phyloP scores from a whole-genome alignment of 129 eudicot species.

The Chrysanthemum makinoi region DNA sequence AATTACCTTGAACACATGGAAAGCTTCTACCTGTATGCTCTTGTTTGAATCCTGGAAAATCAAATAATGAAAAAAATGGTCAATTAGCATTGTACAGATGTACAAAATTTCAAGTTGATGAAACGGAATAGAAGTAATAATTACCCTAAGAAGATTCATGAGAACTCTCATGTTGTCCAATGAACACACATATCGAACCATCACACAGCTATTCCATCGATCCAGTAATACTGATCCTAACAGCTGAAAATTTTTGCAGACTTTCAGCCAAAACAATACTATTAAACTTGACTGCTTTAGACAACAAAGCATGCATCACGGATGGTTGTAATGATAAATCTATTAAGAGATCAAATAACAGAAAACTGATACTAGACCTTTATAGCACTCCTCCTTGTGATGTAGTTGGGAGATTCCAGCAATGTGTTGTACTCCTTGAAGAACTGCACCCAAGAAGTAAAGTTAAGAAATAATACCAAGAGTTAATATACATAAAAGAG shows the following conservation, averaged over 20 bases:
- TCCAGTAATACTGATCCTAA: slow-evolving; percentile 81
- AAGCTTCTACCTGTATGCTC: slow-evolving; percentile 56
- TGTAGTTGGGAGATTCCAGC: slow-evolving; percentile 69
- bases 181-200: slow-evolving; percentile 81
- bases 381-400: slow-evolving; percentile 74
- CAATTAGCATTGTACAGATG: not conserved
- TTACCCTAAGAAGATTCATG: slow-evolving; percentile 96
- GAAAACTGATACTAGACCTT: slow-evolving; percentile 41
- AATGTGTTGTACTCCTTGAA: slow-evolving; percentile 49
- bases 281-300: not conserved
- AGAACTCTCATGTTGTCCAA: slow-evolving; percentile 83
- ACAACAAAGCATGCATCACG: not conserved
- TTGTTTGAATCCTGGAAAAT: slow-evolving; percentile 49
- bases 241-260: slow-evolving; percentile 44
- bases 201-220: slow-evolving; percentile 72
- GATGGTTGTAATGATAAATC: not conserved
- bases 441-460: not conserved
- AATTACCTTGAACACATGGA: slow-evolving; percentile 62
- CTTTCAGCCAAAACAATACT: slow-evolving; percentile 8
- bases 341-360: slow-evolving; percentile 1
- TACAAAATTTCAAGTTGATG: not conserved
- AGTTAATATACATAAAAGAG: no score
- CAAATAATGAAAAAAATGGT: slow-evolving; percentile 5
- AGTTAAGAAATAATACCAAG: no score
- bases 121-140: not conserved